These are phyloP conservation scores for Talaromyces rugulosus DNA, from an alignment of 2,329 filamentous ascomycete genomes.

Conservation along the genomic window DNA sequence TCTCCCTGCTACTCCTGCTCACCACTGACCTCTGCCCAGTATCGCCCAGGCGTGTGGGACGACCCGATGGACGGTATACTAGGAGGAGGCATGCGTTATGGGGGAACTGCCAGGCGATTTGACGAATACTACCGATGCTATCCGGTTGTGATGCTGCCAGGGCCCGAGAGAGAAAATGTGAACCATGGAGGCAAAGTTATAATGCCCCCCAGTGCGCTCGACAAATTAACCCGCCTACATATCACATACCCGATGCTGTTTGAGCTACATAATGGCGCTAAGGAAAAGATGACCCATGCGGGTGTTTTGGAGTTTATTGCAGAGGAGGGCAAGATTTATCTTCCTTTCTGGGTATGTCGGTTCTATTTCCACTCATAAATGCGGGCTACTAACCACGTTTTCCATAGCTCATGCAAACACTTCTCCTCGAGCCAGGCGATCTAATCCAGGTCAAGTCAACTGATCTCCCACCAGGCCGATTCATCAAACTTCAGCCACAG, in stretches of 20 bases:
- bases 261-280: constrained; percentile 86
- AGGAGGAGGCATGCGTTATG: constrained; percentile 49
- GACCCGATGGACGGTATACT: constrained; percentile 52
- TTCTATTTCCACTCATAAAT: not conserved
- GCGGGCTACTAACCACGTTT: constrained; percentile 17
- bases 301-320: constrained; percentile 97
- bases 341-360: constrained; percentile 79
- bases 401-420: constrained; percentile 82
- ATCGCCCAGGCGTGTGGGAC: constrained; percentile 48
- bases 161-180: constrained; percentile 78
- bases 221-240: constrained; percentile 92
- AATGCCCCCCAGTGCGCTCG: constrained; percentile 89
- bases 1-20: not conserved
- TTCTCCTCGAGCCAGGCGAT: constrained; percentile 85
- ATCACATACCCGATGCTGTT: constrained; percentile 98
- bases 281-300: constrained; percentile 77
- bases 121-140: constrained; percentile 99
- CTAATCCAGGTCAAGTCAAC: constrained; percentile 94
- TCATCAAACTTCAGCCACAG: constrained; percentile 96
- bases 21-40: constrained; percentile 25
- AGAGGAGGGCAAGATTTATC: constrained; percentile 92
- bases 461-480: constrained; percentile 79
- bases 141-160: constrained; percentile 88
- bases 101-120: constrained; percentile 66
- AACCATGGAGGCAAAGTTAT: constrained; percentile 98